Conservation (phyloP, 495 filamentous ascomycete genomes). For the Penicillium antarcticum region DNA sequence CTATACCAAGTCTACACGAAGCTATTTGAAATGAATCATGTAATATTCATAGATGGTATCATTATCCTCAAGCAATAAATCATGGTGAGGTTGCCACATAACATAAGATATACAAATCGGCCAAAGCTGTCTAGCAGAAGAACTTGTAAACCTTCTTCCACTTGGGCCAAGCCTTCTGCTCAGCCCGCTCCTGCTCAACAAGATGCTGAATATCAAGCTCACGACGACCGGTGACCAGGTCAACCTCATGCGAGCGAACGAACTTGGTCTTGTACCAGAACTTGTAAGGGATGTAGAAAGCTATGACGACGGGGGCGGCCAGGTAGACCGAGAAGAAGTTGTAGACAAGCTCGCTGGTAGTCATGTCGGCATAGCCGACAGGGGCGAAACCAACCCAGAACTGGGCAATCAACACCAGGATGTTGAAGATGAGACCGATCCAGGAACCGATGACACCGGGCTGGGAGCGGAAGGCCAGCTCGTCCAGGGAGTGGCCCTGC, state of each 20-base stretch:
- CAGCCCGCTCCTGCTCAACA: slow-evolving; percentile 70
- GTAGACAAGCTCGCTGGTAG: slow-evolving; percentile 41
- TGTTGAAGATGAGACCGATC: slow-evolving; percentile 76
- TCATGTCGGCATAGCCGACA: slow-evolving; percentile 51
- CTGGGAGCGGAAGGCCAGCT: slow-evolving; percentile 79
- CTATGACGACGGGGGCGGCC: slow-evolving; percentile 75
- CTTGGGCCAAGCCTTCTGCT: slow-evolving; percentile 66
- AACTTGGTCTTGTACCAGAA: slow-evolving; percentile 68
- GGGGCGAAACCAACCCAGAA: slow-evolving; percentile 92
- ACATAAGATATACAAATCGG: neutral
- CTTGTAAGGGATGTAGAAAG: slow-evolving; percentile 78
- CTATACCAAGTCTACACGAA: no score
- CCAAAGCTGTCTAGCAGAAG: slow-evolving; percentile 44
- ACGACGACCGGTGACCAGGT: slow-evolving; percentile 83
- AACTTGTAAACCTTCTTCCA: slow-evolving; percentile 78
- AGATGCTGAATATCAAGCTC: slow-evolving; percentile 76
- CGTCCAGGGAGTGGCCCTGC: slow-evolving; percentile 66
- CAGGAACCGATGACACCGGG: slow-evolving; percentile 80
- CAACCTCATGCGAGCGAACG: slow-evolving; percentile 67
- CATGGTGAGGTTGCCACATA: neutral
- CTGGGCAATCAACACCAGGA: slow-evolving; percentile 80
- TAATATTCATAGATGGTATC: no score
- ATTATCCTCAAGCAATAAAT: neutral
- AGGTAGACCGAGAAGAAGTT: slow-evolving; percentile 78
- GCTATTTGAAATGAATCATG: no score